Evolutionary conservation across 139 green algal genomes (phyloP), one percentile per base, ranked within the genome.

Genomic region (Picochlorum sp.): DNA sequence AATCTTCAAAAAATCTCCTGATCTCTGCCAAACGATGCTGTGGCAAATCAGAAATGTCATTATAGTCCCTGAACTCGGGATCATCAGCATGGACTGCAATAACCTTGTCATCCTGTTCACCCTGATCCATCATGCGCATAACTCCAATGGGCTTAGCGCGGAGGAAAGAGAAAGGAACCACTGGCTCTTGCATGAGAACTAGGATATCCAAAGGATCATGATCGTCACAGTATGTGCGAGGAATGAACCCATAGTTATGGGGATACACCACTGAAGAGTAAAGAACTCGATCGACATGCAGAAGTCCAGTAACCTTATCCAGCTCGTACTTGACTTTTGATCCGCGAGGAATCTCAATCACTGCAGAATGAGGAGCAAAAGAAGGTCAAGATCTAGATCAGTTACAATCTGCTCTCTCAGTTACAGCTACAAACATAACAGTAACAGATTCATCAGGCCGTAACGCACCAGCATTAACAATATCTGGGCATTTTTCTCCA

Each of bases 261-360:
- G 90, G 90, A 63, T 97, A 97, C 4, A 95, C 85, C 0, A 97
- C 90, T 16, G 71, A 86, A 10, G 83, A 94, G 72, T 95, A 96
- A 14, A 97, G 74, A 18, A 97, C 82, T 41, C 90, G 81, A 74
- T 97, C 90, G 0, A 97, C 87, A 50, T 73, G 69, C 30, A 84
- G 62, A 50, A 83, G 49, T 28, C 76, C 73, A 2, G 80, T 84
- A 7, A 74, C 61, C 67, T 96, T 96, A 76, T 96, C 89, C 44
- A 96, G 75, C 73, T 96, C 89, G 63, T 96, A 83, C 70, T 96
- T 96, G 57, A 96, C 89, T 66, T 95, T 93, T 4, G 76, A 87
- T 9, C 83, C 86, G 13, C 81, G 75, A 8, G 89, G 85, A 52
- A 96, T 96, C 67, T 96, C 89, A 61, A 96, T 89, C 26, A 96